Percentiles rank a stretch among this genome's conserved stretches.
Conservation (phyloP, 2,329 filamentous ascomycete genomes). For the Xylariomycetidae sp. region DNA sequence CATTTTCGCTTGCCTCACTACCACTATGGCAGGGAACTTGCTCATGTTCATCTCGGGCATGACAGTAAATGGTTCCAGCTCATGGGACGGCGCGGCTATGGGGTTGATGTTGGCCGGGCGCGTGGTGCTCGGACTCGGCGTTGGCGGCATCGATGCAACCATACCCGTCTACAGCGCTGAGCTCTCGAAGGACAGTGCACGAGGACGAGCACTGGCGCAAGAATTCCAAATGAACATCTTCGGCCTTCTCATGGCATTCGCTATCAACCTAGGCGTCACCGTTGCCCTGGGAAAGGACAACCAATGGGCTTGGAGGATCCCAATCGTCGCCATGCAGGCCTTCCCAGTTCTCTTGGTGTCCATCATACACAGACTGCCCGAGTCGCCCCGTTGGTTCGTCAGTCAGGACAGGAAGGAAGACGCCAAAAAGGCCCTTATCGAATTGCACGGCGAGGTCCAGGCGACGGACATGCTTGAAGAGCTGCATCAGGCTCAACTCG, state of each 20-base stretch:
- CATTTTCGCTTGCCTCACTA: constrained; percentile 49
- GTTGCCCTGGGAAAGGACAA: constrained; percentile 45
- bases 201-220: constrained; percentile 53
- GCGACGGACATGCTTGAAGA: constrained; percentile 43
- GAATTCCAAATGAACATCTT: constrained; percentile 62
- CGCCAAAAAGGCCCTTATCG: constrained; percentile 40
- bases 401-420: constrained; percentile 43
- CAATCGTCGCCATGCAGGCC: constrained; percentile 55
- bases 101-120: constrained; percentile 29
- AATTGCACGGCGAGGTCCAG: constrained; percentile 44
- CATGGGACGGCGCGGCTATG: constrained; percentile 41
- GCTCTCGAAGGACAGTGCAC: constrained; percentile 47
- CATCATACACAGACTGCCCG: constrained; percentile 47
- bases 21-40: constrained; percentile 48
- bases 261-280: constrained; percentile 51
- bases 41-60: constrained; percentile 55
- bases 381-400: constrained; percentile 53
- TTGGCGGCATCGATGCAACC: constrained; percentile 55
- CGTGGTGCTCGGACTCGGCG: constrained; percentile 37
- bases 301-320: constrained; percentile 57
- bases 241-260: constrained; percentile 54
- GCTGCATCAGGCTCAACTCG: constrained; percentile 41
- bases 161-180: constrained; percentile 56
- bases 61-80: constrained; percentile 31
- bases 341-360: constrained; percentile 49